Evolutionary conservation across 106 monocot genomes (phyloP), one percentile per base, ranked within the genome.

Genomic region (Iris macrosiphon): DNA sequence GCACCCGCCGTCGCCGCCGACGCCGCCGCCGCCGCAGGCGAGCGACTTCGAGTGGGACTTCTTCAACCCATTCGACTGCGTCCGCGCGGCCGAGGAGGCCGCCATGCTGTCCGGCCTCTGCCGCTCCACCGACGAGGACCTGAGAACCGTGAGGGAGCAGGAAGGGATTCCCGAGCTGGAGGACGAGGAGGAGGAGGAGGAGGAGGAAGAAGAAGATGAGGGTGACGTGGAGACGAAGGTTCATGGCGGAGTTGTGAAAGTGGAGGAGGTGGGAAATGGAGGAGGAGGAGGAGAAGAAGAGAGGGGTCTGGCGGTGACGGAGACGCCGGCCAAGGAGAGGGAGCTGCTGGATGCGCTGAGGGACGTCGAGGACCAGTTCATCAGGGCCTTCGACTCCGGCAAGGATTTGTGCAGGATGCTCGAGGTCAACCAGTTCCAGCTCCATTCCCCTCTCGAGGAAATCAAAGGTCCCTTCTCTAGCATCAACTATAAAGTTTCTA

Each of bases 81-180:
- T 85, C 40, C 51, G 48, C 41, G 35, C 55, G 61, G 51, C 57
- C 18, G 79, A 59, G 61, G 82, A 68, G 42, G 63, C 63, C 26
- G 60, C 55, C 40, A 63, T 56, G 55, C 40, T 61, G 53, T 66
- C 47, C 3, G 72, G 68, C 18, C 27, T 79, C 31, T 30, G 45
- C 23, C 67, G 71, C 48, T 68, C 71, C 40, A 73, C 79, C 2
- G 80, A 80, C 25, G 98, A 91, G 68, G 87, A 87, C 28, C 38
- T 91, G 75, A 75, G 83, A 45, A 70, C 34, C 29, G 76, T 91
- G 45, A 73, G 91, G 49, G 91, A 99, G 71, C 63, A 79, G 56
- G 98, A 92, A 53, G 91, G 91, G 35, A 91, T 92, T 40, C 91
- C 91, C 0, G 91, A 91, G 42, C 78, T 91, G 7, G 98, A 95